These are phyloP conservation scores for Colletotrichum siamense DNA, from an alignment of 2,329 filamentous ascomycete genomes.

Conservation along the genomic window DNA sequence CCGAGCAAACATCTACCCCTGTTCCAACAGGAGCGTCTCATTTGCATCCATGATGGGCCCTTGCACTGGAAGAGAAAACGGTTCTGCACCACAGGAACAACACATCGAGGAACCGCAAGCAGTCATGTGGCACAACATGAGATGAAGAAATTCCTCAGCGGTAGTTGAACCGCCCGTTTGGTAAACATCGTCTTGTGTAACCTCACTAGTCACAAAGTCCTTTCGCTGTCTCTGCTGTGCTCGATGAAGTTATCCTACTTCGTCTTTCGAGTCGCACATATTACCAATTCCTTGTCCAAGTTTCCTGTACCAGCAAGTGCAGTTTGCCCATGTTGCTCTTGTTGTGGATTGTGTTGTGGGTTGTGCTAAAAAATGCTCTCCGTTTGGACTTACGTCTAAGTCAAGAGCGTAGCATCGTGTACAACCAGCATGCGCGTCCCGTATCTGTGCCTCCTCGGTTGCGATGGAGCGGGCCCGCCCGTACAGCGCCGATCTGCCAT, in stretches of 20 bases:
- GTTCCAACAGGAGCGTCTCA: neutral
- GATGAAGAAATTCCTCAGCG: neutral
- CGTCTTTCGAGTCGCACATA: too few species aligned
- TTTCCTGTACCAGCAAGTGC: too few species aligned
- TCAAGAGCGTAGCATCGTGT: neutral
- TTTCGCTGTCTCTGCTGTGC: fast-evolving
- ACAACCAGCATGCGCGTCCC: neutral
- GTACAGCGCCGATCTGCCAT: neutral
- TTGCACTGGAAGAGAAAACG: neutral
- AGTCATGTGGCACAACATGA: neutral
- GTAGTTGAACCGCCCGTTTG: fast-evolving
- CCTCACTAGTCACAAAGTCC: too few species aligned
- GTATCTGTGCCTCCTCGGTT: neutral
- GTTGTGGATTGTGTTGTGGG: too few species aligned
- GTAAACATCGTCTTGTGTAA: fast-evolving
- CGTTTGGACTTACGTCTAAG: fast-evolving
- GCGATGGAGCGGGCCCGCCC: neutral
- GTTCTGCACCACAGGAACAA: neutral
- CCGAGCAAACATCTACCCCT: neutral
- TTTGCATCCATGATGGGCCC: neutral
- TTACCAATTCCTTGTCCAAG: fast-evolving
- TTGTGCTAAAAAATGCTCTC: neutral
- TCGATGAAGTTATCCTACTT: fast-evolving
- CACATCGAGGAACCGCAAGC: fast-evolving
- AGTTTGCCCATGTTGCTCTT: too few species aligned